A percentile compares a stretch with the other conserved stretches of the same genome.
These are phyloP conservation scores for Luffa acutangula DNA, from an alignment of 306 rosid genomes.

Conservation along the genomic window DNA sequence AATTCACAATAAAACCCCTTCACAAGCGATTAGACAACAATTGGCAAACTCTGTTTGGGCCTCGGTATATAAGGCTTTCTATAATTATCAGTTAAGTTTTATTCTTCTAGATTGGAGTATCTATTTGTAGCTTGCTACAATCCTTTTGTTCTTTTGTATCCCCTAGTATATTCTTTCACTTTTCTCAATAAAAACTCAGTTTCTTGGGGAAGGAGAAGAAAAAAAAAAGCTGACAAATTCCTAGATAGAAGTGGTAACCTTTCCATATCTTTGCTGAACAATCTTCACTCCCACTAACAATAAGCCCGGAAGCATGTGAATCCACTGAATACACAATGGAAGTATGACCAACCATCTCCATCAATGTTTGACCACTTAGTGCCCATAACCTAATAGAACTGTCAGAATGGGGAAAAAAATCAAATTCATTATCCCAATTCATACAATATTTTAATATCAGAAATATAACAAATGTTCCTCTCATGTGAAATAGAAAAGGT, in stretches of 20 bases:
- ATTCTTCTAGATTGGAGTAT: neutral
- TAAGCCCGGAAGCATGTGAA: conserved; percentile 74
- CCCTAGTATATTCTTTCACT: neutral
- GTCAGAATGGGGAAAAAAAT: conserved; percentile 21
- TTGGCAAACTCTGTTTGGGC: neutral
- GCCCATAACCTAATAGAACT: conserved; percentile 35
- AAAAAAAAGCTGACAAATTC: neutral
- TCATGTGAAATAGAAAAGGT: neutral
- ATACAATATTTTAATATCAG: neutral
- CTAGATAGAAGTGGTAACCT: conserved; percentile 33
- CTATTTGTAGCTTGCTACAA: neutral
- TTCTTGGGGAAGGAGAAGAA: neutral
- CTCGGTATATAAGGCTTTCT: too few species aligned
- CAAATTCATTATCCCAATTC: neutral
- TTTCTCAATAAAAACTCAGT: neutral
- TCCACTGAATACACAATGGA: conserved; percentile 91
- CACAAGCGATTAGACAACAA: too few species aligned
- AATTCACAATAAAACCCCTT: too few species aligned
- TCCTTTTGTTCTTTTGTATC: neutral
- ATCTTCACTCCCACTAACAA: conserved; percentile 88
- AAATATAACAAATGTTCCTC: neutral
- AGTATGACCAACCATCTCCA: conserved; percentile 96
- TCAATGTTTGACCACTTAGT: conserved; percentile 55
- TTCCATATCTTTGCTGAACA: conserved; percentile 89
- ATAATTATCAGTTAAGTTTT: neutral